These are phyloP conservation scores for Blastobotrys apis DNA, from an alignment of 1,139 yeast species.

Conservation along the genomic window DNA sequence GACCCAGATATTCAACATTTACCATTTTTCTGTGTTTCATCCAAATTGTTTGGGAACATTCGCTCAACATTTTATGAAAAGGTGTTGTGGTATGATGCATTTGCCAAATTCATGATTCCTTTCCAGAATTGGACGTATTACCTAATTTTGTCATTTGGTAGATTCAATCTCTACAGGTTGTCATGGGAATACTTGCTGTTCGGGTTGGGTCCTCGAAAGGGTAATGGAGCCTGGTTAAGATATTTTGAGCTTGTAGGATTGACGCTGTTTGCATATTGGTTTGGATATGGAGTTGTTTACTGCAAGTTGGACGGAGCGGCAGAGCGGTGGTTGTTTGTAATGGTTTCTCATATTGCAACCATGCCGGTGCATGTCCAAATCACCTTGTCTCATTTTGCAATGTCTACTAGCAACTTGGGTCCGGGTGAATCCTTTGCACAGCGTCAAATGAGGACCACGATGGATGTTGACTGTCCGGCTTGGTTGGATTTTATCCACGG, in stretches of 20 bases:
- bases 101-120: conserved; percentile 56
- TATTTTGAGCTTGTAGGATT: conserved; percentile 73
- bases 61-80: conserved; percentile 78
- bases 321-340: conserved; percentile 52
- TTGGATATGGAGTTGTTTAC: conserved; percentile 60
- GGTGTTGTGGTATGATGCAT: conserved; percentile 58
- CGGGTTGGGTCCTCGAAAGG: conserved; percentile 75
- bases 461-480: conserved; percentile 93
- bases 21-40: conserved; percentile 85
- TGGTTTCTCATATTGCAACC: conserved; percentile 75
- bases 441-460: conserved; percentile 81
- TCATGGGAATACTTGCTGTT: conserved; percentile 71
- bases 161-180: conserved; percentile 77
- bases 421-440: conserved; percentile 76
- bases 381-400: conserved; percentile 85
- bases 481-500: conserved; percentile 93
- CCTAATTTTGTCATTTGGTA: conserved; percentile 74
- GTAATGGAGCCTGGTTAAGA: conserved; percentile 83
- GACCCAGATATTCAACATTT: conserved; percentile 93
- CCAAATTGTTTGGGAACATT: conserved; percentile 60
- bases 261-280: conserved; percentile 69
- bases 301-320: conserved; percentile 48
- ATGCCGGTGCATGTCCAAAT: conserved; percentile 92
- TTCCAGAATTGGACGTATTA: conserved; percentile 71
- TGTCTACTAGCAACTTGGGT: conserved; percentile 87